Evolutionary conservation across 306 rosid genomes (phyloP), one percentile per base, ranked within the genome.

Genomic region (Dryas drummondii): DNA sequence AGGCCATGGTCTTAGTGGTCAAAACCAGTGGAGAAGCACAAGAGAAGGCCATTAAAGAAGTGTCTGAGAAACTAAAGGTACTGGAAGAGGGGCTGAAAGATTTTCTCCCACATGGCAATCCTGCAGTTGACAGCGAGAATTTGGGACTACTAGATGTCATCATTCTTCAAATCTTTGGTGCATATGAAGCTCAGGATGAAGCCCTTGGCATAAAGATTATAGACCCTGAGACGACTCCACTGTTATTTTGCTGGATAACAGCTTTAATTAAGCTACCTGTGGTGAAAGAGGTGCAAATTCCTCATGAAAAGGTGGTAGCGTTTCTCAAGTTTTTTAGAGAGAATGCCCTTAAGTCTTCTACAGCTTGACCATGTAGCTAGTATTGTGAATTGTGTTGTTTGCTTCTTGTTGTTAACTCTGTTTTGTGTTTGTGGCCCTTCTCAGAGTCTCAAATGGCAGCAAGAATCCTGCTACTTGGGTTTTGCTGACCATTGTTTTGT

Each of bases 91-190:
- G 71, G 44, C 16, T 66, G 68, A 59, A 79, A 41, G 40, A 12
- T 17, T 66, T 66, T n/a, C 58, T 19, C 69, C 49, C 22, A 9
- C 74, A 47, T 52, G 56, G 50, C 9, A 14, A 41, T 79, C 63
- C 58, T 15, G 7, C 59, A 19, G 16, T 10, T 40, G 74, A n/a
- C 49, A 52, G 37, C n/a, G 17, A 32, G 13, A 71, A 47, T 56
- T 15, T 72, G 52, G 71, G 72, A 63, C 67, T 72, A 22, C 37
- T 78, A 16, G 73, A 78, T 41, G 14, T 71, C 17, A 6, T 71
- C 7, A 7, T 65, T 1, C 1, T 45, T 40, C 5, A 68, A 2
- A 0, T 11, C 12, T 55, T 71, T 37, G 60, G 72, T 1, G 40
- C 44, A 19, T 47, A 71, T 14, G 32, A 63, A 55, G 72, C 41